A percentile compares a stretch with the other conserved stretches of the same genome.
These are phyloP conservation scores for Aspergillus spinulosporus DNA, from an alignment of 2,329 filamentous ascomycete genomes.

Conservation along the genomic window DNA sequence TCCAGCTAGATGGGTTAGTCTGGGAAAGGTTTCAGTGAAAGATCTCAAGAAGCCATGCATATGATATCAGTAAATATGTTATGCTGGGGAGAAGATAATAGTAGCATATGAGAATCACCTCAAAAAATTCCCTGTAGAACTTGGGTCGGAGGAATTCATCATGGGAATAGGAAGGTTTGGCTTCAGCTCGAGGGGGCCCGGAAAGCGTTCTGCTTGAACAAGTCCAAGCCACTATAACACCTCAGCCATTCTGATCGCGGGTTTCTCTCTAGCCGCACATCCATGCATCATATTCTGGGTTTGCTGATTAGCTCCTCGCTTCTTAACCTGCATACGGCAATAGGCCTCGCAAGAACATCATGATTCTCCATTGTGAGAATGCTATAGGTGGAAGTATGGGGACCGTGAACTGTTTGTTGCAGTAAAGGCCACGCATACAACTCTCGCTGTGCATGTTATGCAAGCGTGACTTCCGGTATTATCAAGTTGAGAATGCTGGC, in stretches of 20 bases:
- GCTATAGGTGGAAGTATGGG: neutral
- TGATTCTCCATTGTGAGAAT: neutral
- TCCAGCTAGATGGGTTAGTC: conserved; percentile 17
- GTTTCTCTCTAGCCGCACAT: no score
- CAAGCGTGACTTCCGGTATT: neutral
- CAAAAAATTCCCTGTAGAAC: no score
- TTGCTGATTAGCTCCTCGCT: neutral
- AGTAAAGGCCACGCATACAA: no score
- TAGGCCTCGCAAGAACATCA: neutral
- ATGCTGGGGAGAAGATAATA: no score
- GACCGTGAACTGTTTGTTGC: neutral
- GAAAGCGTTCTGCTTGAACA: no score
- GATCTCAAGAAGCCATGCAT: conserved; percentile 17
- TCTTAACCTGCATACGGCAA: neutral
- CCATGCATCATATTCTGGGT: neutral
- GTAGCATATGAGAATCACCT: no score
- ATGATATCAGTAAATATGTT: neutral
- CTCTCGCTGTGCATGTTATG: neutral
- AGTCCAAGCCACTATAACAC: no score
- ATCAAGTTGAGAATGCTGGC: neutral
- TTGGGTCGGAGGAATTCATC: no score
- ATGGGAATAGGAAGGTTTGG: no score
- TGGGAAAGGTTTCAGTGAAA: neutral
- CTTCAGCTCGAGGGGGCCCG: no score
- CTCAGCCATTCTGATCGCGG: no score